Evolutionary conservation across 176 grass and related monocot genomes (phyloP).

Genomic region (Carex pumila): DNA sequence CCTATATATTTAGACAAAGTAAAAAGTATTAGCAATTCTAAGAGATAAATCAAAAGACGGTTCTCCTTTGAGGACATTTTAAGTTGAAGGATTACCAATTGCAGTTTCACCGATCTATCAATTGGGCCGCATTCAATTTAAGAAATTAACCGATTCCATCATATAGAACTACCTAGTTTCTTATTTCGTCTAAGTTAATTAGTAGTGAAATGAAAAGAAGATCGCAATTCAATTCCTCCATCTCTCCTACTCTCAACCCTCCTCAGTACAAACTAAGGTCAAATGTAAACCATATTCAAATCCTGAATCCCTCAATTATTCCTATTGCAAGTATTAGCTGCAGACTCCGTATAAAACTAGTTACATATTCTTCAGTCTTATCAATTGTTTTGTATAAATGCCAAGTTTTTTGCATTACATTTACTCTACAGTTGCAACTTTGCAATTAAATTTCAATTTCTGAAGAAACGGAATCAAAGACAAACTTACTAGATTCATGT

Average conservation of each 20-base stretch:
- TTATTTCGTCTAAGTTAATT: not conserved
- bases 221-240: too few species aligned
- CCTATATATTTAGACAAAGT: slow-evolving; percentile 35
- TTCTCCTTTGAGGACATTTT: not conserved
- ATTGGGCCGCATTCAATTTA: not conserved
- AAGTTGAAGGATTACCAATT: not conserved
- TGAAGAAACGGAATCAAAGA: slow-evolving; percentile 1
- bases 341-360: not conserved
- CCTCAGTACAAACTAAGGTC: not conserved
- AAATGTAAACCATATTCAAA: not conserved
- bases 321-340: not conserved
- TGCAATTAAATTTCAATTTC: not conserved
- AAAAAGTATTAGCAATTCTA: slow-evolving; percentile 18
- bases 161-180: not conserved
- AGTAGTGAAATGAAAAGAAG: too few species aligned
- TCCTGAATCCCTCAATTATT: not conserved
- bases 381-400: not conserved
- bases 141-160: not conserved
- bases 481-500: slow-evolving; percentile 74
- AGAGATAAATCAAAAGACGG: not conserved
- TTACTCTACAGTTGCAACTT: not conserved
- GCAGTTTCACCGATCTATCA: not conserved
- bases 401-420: not conserved
- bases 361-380: not conserved
- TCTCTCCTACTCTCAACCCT: too few species aligned